Evolutionary conservation across 805 yeast species (phyloP), one percentile per base, ranked within the genome.

Genomic region (Pichia phayaonensis): DNA sequence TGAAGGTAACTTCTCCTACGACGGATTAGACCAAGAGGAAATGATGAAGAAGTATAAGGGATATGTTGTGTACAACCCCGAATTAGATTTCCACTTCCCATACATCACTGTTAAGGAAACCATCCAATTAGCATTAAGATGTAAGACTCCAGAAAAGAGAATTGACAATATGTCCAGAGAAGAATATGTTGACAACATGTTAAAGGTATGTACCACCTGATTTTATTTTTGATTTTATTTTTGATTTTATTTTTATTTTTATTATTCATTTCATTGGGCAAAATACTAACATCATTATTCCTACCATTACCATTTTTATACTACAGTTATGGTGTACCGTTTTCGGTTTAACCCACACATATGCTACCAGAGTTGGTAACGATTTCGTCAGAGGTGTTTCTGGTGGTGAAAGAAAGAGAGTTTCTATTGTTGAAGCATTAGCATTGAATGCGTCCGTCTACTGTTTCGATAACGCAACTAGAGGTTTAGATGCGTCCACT

Each of bases 331-430:
- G 51, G 51, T 48, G 51, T 48, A 48, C 51, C 51, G 51, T 53
- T 22, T 82, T 78, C 59, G 88, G 86, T 52, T 69, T 83, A 40
- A 67, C 74, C 10, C 86, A 80, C 62, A 79, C 86, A 7, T 71
- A 72, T 53, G 61, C 71, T 56, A 73, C 80, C 23, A 67, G 67
- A 51, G 79, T 69, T 42, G 73, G 73, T 48, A 68, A 74, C 54
- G 78, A 74, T 51, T 71, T 65, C 47, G 72, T 79, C 20, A 72
- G 83, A 59, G 85, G 85, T 60, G 79, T 84, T 40, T 82, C 92
- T 47, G 92, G 95, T 61, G 94, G 95, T 73, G 94, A 86, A 69
- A 72, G 95, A 57, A 85, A 86, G 67, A 79, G 95, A 71, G 92
- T 86, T 3, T 83, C 92, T 12, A 81, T 86, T 59, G 88, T 90